Evolutionary conservation across 306 rosid genomes (phyloP).

Genomic region (Vigna reflexopilosa): DNA sequence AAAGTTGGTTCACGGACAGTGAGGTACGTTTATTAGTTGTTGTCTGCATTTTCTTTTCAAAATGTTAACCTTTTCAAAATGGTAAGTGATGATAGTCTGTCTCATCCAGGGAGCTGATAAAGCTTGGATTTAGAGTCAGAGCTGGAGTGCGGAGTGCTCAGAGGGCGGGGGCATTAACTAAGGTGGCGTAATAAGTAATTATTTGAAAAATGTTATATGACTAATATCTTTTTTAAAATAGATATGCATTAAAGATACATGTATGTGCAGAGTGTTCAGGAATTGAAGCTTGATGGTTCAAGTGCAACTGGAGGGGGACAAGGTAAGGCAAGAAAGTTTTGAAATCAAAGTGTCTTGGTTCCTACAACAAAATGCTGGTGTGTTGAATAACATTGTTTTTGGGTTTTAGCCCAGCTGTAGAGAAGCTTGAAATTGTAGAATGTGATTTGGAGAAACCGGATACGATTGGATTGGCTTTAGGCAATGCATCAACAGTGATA

Average conservation of each 20-base stretch:
- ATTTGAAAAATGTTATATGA: conserved; percentile 6
- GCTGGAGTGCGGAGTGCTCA: conserved; percentile 83
- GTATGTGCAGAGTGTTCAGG: conserved; percentile 79
- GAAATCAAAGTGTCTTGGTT: conserved; percentile 33
- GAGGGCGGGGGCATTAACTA: conserved; percentile 72
- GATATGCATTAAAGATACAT: conserved; percentile 35
- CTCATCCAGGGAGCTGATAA: conserved; percentile 87
- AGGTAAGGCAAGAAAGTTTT: conserved; percentile 60
- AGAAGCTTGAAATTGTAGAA: conserved; percentile 96
- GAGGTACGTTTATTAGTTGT: conserved; percentile 58
- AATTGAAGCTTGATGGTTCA: conserved; percentile 63
- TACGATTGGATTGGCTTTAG: conserved; percentile 71
- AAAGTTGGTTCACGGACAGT: conserved; percentile 95
- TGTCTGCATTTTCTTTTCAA: neutral
- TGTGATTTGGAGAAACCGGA: conserved; percentile 89
- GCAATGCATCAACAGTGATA: conserved; percentile 78
- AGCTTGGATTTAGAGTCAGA: conserved; percentile 90
- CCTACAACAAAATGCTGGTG: conserved; percentile 46
- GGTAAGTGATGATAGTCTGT: conserved; percentile 31
- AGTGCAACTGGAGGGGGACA: conserved; percentile 59
- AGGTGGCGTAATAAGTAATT: conserved; percentile 52
- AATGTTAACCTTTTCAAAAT: conserved; percentile 21
- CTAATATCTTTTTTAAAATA: conserved; percentile 25
- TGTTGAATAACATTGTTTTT: conserved; percentile 76
- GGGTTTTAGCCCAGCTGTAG: conserved; percentile 99